Percentiles rank a stretch among this genome's conserved stretches.
These are phyloP conservation scores for Calonectria fujianensis DNA, from an alignment of 2,329 filamentous ascomycete genomes.

Conservation along the genomic window DNA sequence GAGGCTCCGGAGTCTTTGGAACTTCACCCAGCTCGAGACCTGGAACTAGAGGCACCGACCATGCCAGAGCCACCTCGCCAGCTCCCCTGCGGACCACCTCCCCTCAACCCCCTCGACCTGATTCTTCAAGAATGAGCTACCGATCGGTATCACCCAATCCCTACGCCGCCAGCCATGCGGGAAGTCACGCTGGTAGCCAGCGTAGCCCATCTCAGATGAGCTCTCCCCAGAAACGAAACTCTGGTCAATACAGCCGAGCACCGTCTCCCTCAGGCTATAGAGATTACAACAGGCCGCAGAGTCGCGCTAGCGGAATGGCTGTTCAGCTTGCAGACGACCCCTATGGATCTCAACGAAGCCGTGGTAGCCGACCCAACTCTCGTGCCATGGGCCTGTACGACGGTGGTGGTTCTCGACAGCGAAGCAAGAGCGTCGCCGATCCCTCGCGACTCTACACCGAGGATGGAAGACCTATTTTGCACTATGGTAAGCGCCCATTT, in stretches of 20 bases:
- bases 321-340: constrained; percentile 79
- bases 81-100: constrained; percentile 78
- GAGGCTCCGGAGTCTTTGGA: constrained; percentile 55
- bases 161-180: constrained; percentile 66
- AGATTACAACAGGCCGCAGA: constrained; percentile 70
- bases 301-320: constrained; percentile 76
- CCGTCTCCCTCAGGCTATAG: constrained; percentile 70
- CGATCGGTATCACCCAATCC: constrained; percentile 79
- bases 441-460: constrained; percentile 86
- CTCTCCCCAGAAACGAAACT: constrained; percentile 66
- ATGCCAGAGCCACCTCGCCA: constrained; percentile 79
- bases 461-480: constrained; percentile 90
- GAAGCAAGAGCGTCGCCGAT: constrained; percentile 92
- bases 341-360: constrained; percentile 75
- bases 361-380: constrained; percentile 70
- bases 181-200: constrained; percentile 56
- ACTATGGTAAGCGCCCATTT: constrained; percentile 85
- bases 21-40: constrained; percentile 71
- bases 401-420: constrained; percentile 69
- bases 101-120: constrained; percentile 75
- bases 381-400: constrained; percentile 75
- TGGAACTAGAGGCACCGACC: constrained; percentile 75
- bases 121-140: constrained; percentile 62
- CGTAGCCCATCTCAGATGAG: constrained; percentile 62
- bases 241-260: constrained; percentile 69